Conservation (phyloP, 306 rosid species). For the Alnus rubra region DNA sequence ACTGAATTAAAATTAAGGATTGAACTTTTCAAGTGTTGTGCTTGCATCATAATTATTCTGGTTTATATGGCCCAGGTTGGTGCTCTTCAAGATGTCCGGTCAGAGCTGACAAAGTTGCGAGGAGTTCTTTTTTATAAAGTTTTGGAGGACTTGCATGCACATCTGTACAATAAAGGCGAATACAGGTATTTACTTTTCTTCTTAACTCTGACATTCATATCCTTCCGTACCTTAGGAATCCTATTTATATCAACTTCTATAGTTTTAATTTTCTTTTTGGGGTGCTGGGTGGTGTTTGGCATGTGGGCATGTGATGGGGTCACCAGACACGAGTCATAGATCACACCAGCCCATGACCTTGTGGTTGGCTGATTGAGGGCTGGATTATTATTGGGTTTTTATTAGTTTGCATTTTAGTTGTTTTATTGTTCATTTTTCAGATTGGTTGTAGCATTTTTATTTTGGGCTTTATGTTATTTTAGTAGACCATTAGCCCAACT, state of each 20-base stretch:
- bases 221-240: neutral
- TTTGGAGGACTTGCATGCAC: conserved; percentile 94
- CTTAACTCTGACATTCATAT: conserved; percentile 6
- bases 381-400: too few relatives aligned
- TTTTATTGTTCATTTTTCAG: too few relatives aligned
- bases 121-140: conserved; percentile 87
- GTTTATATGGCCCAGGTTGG: conserved; percentile 70
- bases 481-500: too few relatives aligned
- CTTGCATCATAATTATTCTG: conserved; percentile 26
- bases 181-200: conserved; percentile 64
- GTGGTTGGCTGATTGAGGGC: too few relatives aligned
- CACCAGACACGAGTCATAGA: too few relatives aligned
- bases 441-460: too few relatives aligned
- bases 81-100: conserved; percentile 97
- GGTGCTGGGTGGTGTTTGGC: neutral
- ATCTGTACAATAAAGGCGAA: conserved; percentile 95
- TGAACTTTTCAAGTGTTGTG: conserved; percentile 21
- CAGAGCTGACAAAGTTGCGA: conserved; percentile 86
- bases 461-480: too few relatives aligned
- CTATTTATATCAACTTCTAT: neutral
- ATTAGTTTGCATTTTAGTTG: too few relatives aligned
- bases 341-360: too few relatives aligned
- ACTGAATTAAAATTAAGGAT: neutral
- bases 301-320: too few relatives aligned
- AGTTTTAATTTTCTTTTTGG: too few relatives aligned